These are phyloP conservation scores for Pouteria glomerata DNA, from an alignment of 148 eudicot species.

Conservation along the genomic window DNA sequence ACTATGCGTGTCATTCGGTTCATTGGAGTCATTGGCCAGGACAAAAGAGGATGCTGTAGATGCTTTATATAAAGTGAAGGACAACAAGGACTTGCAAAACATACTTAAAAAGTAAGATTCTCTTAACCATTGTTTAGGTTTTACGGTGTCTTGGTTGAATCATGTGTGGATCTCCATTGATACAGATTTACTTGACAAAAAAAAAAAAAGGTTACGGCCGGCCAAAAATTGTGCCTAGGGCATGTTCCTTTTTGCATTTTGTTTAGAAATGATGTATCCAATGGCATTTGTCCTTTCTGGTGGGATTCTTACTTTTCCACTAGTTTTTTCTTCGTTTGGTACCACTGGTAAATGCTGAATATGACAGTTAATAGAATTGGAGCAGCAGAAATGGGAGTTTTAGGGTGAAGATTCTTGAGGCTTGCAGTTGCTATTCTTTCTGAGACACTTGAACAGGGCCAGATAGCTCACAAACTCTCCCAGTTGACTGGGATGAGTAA, in stretches of 20 bases:
- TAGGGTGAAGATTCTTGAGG: neutral
- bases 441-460: neutral
- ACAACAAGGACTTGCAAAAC: neutral
- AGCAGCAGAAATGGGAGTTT: too few relatives aligned
- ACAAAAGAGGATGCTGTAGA: slow-evolving; percentile 15
- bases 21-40: slow-evolving; percentile 21
- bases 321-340: too few relatives aligned
- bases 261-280: neutral
- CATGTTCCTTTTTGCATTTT: neutral
- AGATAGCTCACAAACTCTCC: too few relatives aligned
- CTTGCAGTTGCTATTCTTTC: neutral
- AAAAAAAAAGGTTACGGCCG: too few relatives aligned
- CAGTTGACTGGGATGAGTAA: too few relatives aligned
- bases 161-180: neutral
- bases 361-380: neutral
- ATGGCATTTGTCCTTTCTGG: too few relatives aligned
- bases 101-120: slow-evolving; percentile 22
- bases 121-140: neutral
- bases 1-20: slow-evolving; percentile 20
- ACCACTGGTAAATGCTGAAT: too few relatives aligned
- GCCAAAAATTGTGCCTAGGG: too few relatives aligned
- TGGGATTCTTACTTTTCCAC: too few relatives aligned
- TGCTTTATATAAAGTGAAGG: slow-evolving; percentile 17
- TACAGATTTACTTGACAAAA: too few relatives aligned
- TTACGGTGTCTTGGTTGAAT: neutral